Percentiles rank a stretch among this genome's conserved stretches.
Evolutionary conservation across 371 early-diverging fungal genomes (phyloP).

Genomic region (Dinochytrium kinnereticum): DNA sequence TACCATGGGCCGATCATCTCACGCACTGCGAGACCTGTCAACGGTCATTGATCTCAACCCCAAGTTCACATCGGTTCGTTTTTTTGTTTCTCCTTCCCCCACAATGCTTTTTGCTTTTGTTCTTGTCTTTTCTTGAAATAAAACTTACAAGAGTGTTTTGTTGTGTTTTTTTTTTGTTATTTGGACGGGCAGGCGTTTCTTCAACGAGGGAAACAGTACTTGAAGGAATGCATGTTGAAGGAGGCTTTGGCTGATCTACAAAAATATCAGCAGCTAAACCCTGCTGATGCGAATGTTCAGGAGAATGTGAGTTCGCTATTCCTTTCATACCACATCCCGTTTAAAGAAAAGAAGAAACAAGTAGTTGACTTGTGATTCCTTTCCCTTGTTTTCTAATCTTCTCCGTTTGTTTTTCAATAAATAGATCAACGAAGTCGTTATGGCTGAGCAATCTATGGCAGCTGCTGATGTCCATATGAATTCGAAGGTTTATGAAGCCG

Average conservation of each 20-base stretch:
- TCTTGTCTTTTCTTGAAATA: no score
- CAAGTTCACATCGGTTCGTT: constrained; percentile 67
- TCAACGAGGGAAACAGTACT: constrained; percentile 78
- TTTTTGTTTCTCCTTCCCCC: no score
- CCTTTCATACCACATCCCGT: no score
- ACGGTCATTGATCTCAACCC: constrained; percentile 78
- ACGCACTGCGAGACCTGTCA: constrained; percentile 80
- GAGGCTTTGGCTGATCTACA: constrained; percentile 55
- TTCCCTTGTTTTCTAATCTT: no score
- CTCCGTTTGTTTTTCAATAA: no score
- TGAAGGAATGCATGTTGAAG: constrained; percentile 71
- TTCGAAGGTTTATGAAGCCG: constrained; percentile 62
- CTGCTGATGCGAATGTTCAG: constrained; percentile 49
- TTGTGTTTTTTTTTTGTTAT: background rate
- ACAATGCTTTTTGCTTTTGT: no score
- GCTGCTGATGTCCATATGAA: constrained; percentile 53
- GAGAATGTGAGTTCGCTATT: constrained; percentile 53
- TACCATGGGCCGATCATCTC: constrained; percentile 68
- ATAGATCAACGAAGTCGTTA: constrained; percentile 26
- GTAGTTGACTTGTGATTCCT: no score
- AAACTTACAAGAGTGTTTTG: no score
- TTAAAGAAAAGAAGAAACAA: no score
- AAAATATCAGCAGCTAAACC: constrained; percentile 35
- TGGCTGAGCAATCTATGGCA: constrained; percentile 1
- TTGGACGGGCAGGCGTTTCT: constrained; percentile 60